Conservation (phyloP, 2,329 filamentous ascomycete genomes). For the Cladosporium sp. region DNA sequence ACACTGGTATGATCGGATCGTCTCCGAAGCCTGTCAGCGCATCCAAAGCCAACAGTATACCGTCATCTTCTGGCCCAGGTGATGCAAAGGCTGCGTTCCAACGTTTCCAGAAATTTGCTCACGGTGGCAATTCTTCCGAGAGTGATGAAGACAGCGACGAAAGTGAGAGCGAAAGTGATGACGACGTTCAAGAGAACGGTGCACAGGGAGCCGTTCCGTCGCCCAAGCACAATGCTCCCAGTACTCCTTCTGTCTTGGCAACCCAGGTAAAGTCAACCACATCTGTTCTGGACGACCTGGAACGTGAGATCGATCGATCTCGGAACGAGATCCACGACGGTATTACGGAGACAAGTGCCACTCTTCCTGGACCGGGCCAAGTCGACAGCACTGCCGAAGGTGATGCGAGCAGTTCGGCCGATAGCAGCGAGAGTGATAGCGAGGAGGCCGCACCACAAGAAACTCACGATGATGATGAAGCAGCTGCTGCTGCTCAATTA, state of each 20-base stretch:
- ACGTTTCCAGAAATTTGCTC: slow-evolving; percentile 17
- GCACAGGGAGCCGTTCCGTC: background rate
- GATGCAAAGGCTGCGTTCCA: slow-evolving; percentile 14
- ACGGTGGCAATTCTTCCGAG: slow-evolving; percentile 10
- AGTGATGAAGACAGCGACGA: slow-evolving; percentile 13
- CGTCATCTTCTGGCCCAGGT: slow-evolving; percentile 1
- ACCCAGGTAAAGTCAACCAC: background rate
- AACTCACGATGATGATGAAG: background rate
- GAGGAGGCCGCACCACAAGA: background rate
- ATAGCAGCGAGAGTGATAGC: background rate
- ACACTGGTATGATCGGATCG: background rate
- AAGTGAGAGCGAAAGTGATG: background rate
- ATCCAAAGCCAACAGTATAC: slow-evolving; percentile 7
- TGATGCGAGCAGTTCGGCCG: background rate
- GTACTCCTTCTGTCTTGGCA: background rate
- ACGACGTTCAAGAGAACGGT: background rate
- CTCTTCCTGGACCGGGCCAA: background rate
- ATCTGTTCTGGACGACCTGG: background rate
- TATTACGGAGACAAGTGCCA: background rate
- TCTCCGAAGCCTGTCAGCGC: slow-evolving; percentile 1
- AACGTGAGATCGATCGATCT: background rate
- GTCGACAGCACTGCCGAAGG: background rate
- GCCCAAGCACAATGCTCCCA: background rate
- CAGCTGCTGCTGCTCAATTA: background rate
- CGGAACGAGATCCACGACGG: background rate